These are phyloP conservation scores for Penicillium herquei DNA, from an alignment of 495 filamentous ascomycete species.

Conservation along the genomic window DNA sequence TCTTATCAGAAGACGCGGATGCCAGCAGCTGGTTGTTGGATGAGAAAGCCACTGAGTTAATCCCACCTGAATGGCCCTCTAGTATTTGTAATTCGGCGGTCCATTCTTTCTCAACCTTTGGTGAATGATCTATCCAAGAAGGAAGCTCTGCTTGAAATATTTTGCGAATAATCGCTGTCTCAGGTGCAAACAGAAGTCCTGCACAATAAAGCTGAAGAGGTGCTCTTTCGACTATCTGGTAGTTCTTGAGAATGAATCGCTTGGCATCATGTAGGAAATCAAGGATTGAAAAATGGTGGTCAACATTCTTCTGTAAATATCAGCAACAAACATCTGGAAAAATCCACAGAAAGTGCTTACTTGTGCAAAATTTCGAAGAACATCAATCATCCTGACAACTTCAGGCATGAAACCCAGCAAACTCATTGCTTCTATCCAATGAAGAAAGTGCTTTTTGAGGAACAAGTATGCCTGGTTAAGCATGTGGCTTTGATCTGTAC, in stretches of 20 bases:
- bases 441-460: constrained; percentile 41
- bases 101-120: neutral
- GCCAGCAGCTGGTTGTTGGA: neutral
- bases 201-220: constrained; percentile 17
- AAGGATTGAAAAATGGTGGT: neutral
- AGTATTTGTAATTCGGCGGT: neutral
- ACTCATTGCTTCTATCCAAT: constrained; percentile 43
- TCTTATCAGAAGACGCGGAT: neutral
- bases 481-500: constrained; percentile 24
- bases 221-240: constrained; percentile 29
- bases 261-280: constrained; percentile 24
- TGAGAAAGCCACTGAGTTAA: neutral
- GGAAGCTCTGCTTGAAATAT: constrained; percentile 8
- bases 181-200: constrained; percentile 33
- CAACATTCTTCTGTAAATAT: neutral
- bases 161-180: constrained; percentile 24
- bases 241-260: constrained; percentile 29
- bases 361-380: neutral
- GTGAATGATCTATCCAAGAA: neutral
- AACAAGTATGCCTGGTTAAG: constrained; percentile 20
- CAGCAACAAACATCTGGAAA: neutral
- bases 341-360: neutral
- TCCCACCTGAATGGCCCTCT: neutral
- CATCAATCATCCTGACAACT: constrained; percentile 5
- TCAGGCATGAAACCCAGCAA: constrained; percentile 32